Conservation (phyloP, 768 basidiomycete species). For the Boletus pseudopeckii region DNA sequence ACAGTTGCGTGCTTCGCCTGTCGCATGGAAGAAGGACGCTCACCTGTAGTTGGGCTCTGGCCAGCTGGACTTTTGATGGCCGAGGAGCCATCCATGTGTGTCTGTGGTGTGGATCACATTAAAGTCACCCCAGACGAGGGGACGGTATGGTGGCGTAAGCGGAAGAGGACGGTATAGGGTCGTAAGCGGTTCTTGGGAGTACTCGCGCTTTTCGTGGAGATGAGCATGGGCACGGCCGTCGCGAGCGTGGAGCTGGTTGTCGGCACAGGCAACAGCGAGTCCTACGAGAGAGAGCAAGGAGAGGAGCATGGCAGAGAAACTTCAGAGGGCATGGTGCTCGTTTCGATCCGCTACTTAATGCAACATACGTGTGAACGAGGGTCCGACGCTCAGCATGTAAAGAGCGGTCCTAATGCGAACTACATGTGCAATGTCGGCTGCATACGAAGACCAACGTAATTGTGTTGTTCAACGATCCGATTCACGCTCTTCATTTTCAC, state of each 20-base stretch:
- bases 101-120: constrained; percentile 88
- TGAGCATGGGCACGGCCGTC: constrained; percentile 36
- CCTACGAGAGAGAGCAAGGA: constrained; percentile 14
- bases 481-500: background rate
- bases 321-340: background rate
- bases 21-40: constrained; percentile 7
- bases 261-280: constrained; percentile 21
- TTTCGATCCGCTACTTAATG: background rate
- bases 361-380: background rate
- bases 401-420: background rate
- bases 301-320: constrained; percentile 12
- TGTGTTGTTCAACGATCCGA: background rate
- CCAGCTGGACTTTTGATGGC: constrained; percentile 73
- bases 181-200: constrained; percentile 33
- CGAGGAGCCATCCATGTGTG: constrained; percentile 77
- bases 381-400: background rate
- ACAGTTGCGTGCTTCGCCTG: background rate
- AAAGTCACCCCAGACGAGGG: constrained; percentile 83
- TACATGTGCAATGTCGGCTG: background rate
- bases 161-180: too few relatives aligned
- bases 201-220: constrained; percentile 33
- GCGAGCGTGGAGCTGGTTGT: constrained; percentile 18
- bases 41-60: constrained; percentile 77
- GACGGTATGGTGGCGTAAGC: constrained; percentile 58
- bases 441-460: too few relatives aligned